Evolutionary conservation across 169 alveolate genomes (phyloP).

Genomic region (Babesia microti): DNA sequence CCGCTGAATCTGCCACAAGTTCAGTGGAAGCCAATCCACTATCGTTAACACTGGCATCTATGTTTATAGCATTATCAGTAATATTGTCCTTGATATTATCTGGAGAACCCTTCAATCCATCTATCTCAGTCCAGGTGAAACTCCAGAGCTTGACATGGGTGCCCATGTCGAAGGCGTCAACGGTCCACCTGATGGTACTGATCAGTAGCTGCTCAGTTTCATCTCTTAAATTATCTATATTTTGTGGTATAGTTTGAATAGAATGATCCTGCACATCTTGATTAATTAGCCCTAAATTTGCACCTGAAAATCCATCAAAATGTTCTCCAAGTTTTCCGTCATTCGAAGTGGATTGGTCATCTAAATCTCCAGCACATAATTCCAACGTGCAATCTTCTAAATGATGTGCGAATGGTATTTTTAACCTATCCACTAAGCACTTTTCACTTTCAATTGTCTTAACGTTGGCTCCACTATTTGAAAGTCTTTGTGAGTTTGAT

Average conservation of each 20-base stretch:
- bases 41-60: too few relatives aligned
- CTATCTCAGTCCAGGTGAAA: slow-evolving; percentile 43
- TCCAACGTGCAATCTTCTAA: too few relatives aligned
- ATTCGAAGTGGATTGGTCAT: slow-evolving; percentile 11
- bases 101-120: slow-evolving; percentile 31
- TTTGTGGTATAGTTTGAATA: not conserved
- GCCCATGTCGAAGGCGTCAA: slow-evolving; percentile 30
- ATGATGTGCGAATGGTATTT: too few relatives aligned
- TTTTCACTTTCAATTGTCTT: too few relatives aligned
- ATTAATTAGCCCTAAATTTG: slow-evolving; percentile 1
- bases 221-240: not conserved
- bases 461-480: too few relatives aligned
- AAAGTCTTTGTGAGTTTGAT: too few relatives aligned
- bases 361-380: slow-evolving; percentile 27
- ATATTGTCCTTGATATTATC: too few relatives aligned
- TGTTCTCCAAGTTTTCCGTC: slow-evolving; percentile 1
- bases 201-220: slow-evolving; percentile 21
- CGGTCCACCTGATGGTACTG: slow-evolving; percentile 40
- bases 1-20: too few relatives aligned
- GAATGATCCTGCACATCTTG: not conserved
- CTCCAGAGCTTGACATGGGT: slow-evolving; percentile 38
- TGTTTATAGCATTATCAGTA: too few relatives aligned
- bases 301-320: not conserved
- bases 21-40: too few relatives aligned
- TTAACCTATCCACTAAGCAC: too few relatives aligned